These are phyloP conservation scores for Chaetoceros muelleri DNA, from an alignment of 108 stramenopile species.

Conservation along the genomic window DNA sequence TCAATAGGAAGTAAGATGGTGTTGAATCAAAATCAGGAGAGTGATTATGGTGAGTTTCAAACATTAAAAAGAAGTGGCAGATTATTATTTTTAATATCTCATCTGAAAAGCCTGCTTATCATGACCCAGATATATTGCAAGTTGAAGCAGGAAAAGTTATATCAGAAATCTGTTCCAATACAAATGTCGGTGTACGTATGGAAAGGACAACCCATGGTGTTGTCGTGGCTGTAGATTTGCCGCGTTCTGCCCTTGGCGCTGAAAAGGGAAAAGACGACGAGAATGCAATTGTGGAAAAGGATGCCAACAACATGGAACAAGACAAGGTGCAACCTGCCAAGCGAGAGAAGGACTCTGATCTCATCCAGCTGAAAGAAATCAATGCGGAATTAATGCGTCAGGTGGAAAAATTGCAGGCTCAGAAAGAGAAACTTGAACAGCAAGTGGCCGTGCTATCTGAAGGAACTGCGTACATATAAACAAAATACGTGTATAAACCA, in stretches of 20 bases:
- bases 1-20: constrained; percentile 25
- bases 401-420: background rate
- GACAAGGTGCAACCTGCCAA: background rate
- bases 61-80: background rate
- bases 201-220: background rate
- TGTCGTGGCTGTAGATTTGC: background rate
- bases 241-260: background rate
- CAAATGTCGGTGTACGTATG: background rate
- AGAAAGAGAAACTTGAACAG: background rate
- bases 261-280: background rate
- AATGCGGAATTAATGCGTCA: background rate
- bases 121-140: background rate
- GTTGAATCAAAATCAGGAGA: constrained; percentile 14
- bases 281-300: background rate
- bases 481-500: too few relatives aligned
- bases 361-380: background rate
- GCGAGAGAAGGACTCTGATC: background rate
- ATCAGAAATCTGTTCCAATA: constrained; percentile 1
- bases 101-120: background rate
- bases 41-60: background rate
- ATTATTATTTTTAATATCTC: too few relatives aligned
- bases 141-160: constrained; percentile 10
- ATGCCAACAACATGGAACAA: background rate
- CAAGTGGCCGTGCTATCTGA: background rate
- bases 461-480: background rate